Conservation (phyloP, 179 eudicot species). For the Silene vulgaris region DNA sequence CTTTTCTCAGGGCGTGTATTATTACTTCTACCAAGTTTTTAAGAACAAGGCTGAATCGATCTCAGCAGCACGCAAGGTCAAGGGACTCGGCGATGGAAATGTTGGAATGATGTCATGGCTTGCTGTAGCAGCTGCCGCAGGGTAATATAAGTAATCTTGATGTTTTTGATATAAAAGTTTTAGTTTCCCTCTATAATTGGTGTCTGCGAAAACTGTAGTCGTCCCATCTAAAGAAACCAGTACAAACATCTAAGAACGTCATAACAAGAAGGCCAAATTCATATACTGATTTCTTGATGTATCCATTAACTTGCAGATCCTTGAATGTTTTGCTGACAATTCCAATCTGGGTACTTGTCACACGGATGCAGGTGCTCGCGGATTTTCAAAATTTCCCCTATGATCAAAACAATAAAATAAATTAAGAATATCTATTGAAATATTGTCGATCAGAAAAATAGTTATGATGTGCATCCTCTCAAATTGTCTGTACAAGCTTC, state of each 20-base stretch:
- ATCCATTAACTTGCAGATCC: slow-evolving; percentile 48
- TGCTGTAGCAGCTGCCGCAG: slow-evolving; percentile 84
- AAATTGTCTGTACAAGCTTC: too few species aligned
- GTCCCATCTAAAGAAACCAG: slow-evolving; percentile 2
- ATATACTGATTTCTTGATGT: background rate
- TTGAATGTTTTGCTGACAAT: slow-evolving; percentile 79
- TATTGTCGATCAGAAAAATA: background rate
- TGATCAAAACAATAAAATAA: background rate
- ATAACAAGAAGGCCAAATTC: background rate
- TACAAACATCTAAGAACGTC: background rate
- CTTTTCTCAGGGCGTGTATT: slow-evolving; percentile 63
- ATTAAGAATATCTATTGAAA: background rate
- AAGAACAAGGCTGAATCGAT: slow-evolving; percentile 84
- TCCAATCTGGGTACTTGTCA: slow-evolving; percentile 96
- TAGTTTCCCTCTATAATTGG: slow-evolving; percentile 12
- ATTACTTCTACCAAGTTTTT: slow-evolving; percentile 91
- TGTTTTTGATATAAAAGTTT: background rate
- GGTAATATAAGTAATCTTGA: slow-evolving; percentile 39
- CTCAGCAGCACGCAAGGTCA: slow-evolving; percentile 53
- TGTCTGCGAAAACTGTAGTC: background rate
- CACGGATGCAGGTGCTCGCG: slow-evolving; percentile 94
- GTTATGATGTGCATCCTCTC: slow-evolving; percentile 9
- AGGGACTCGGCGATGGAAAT: slow-evolving; percentile 77
- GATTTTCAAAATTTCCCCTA: background rate
- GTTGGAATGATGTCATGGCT: slow-evolving; percentile 88